These are phyloP conservation scores for Musa beccarii DNA, from an alignment of 176 grass and related monocot species.

Conservation along the genomic window DNA sequence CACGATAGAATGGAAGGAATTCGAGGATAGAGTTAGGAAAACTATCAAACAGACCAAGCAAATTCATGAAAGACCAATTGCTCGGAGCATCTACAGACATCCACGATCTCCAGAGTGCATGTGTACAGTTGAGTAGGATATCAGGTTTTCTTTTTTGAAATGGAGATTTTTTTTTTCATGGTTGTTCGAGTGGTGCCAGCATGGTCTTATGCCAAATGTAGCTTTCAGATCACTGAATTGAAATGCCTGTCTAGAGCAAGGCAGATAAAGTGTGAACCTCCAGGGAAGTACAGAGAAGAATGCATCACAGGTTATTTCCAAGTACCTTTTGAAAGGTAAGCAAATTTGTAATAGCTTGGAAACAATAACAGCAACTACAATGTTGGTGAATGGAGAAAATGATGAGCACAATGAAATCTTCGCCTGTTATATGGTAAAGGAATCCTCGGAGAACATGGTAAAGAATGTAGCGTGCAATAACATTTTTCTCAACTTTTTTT, in stretches of 20 bases:
- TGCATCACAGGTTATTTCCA: neutral
- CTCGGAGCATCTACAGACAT: slow-evolving; percentile 86
- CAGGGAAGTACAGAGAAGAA: neutral
- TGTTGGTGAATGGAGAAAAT: neutral
- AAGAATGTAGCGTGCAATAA: neutral
- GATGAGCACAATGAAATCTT: neutral
- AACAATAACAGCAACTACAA: neutral
- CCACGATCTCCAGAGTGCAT: slow-evolving; percentile 82
- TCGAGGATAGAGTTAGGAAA: slow-evolving; percentile 81
- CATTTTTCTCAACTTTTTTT: neutral
- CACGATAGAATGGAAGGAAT: slow-evolving; percentile 93
- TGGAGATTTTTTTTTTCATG: neutral
- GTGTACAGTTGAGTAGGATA: slow-evolving; percentile 55
- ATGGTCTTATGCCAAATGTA: neutral
- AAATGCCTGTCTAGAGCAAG: neutral
- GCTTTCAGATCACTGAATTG: neutral
- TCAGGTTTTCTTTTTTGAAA: neutral
- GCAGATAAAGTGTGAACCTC: neutral
- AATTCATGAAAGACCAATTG: slow-evolving; percentile 73
- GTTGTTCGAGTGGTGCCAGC: neutral
- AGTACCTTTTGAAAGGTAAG: neutral
- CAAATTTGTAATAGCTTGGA: neutral
- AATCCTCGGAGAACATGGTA: neutral
- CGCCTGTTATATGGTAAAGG: neutral
- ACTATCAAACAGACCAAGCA: slow-evolving; percentile 90